phyloP scores from a whole-genome alignment of 1,284 basidiomycete species.

The Paramarasmius palmivorus region DNA sequence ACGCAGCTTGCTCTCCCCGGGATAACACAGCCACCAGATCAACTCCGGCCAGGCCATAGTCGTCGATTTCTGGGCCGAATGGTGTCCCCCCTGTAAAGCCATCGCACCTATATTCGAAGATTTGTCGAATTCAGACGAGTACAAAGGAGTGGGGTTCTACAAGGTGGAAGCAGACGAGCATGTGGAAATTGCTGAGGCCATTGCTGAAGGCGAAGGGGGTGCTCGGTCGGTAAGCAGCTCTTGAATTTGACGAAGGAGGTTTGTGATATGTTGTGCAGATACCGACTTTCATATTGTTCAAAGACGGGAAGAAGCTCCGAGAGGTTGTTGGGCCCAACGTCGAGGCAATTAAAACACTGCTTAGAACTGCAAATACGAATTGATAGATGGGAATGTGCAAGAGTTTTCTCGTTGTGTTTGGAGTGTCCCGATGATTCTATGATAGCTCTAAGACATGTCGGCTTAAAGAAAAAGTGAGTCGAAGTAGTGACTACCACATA shows the following conservation, averaged over 20 bases:
- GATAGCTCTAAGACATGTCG: no score
- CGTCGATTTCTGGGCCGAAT: slow-evolving; percentile 79
- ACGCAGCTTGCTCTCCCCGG: neutral
- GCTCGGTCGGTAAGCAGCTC: slow-evolving; percentile 74
- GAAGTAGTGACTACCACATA: no score
- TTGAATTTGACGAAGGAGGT: no score
- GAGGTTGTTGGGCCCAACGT: slow-evolving; percentile 64
- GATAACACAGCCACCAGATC: no score
- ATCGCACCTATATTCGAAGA: slow-evolving; percentile 83
- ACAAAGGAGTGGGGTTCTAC: slow-evolving; percentile 54
- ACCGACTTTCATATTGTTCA: slow-evolving; percentile 79
- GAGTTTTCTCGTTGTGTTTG: no score
- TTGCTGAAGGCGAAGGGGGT: slow-evolving; percentile 52
- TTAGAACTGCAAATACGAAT: neutral
- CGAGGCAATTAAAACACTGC: slow-evolving; percentile 14
- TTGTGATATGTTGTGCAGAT: slow-evolving; percentile 44
- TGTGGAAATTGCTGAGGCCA: slow-evolving; percentile 36
- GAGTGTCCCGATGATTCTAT: no score
- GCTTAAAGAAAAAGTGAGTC: no score
- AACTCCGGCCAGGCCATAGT: slow-evolving; percentile 57
- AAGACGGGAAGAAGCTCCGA: slow-evolving; percentile 64
- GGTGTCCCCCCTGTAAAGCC: slow-evolving; percentile 76
- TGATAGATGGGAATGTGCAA: no score
- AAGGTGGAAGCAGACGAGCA: slow-evolving; percentile 82
- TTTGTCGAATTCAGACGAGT: slow-evolving; percentile 43